A percentile compares a stretch with the other conserved stretches of the same genome.
Conservation (phyloP, 169 alveolate genomes). For the Plasmodium inui region DNA sequence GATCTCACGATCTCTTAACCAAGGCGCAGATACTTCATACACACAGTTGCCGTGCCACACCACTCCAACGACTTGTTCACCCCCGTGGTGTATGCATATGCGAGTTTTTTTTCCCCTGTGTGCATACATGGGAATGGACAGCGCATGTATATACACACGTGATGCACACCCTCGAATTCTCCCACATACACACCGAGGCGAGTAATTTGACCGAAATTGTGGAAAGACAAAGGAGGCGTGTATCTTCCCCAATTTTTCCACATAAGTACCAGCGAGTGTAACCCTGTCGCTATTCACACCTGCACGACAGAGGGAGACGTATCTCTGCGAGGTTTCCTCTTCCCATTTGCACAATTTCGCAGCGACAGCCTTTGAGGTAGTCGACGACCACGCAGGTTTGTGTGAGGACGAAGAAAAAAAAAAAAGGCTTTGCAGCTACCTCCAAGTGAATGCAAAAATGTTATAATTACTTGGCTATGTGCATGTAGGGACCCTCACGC, state of each 20-base stretch:
- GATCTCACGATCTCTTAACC: not conserved
- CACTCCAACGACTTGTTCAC: not conserved
- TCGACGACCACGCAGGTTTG: not conserved
- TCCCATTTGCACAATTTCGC: not conserved
- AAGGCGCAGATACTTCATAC: not conserved
- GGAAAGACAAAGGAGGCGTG: not conserved
- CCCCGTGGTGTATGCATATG: not conserved
- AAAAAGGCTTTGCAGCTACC: not conserved
- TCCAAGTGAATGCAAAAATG: not conserved
- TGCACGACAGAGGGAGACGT: not conserved
- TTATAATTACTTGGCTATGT: not conserved
- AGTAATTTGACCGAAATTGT: not conserved
- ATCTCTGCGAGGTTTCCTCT: not conserved
- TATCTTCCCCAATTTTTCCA: not conserved
- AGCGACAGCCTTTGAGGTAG: not conserved
- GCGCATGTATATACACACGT: not conserved
- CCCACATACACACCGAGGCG: not conserved
- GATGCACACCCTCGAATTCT: not conserved
- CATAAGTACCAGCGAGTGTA: not conserved
- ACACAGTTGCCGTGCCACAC: not conserved
- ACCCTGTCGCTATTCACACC: not conserved
- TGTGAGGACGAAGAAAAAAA: not conserved
- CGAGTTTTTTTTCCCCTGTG: not conserved
- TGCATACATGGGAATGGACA: not conserved
- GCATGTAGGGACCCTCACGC: not conserved